Evolutionary conservation across 768 basidiomycete genomes (phyloP), one percentile per base, ranked within the genome.

Genomic region (Suillus lakei): DNA sequence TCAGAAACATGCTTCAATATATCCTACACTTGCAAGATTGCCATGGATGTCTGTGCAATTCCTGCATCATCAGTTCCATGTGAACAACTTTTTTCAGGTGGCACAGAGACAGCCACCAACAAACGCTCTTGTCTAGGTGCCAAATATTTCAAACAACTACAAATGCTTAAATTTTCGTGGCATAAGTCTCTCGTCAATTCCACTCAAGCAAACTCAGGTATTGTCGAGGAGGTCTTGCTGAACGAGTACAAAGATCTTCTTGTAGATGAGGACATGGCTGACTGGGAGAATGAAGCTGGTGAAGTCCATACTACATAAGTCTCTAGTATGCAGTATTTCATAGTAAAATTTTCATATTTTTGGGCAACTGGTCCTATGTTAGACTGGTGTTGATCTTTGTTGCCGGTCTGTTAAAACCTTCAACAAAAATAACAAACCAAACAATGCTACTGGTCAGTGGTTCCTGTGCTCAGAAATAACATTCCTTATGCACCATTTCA

Each of bases 81-180:
- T 34, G 67, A 71, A 41, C 36, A 1, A 65, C 60, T 71, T 4
- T 71, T 71, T 43, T 71, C 68, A 6, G 60, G 39, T 1, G 54
- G 63, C 9, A 60, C 54, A 18, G 58, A 66, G 32, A 44, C 58
- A 18, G 43, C 64, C 8, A 60, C 41, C 0, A 30, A 65, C 36
- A 38, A 38, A 38, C 10, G 36, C 36, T 32, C 68, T 1, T 15
- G 23, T 1, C 50, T 70, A 1, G 64, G 62, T 1, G n/a, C 70
- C 10, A 41, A 50, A 5, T 7, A 36, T 2, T 67, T 69, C 21
- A 62, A 69, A 44, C 61, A 60, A 26, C 23, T 71, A 5, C 60
- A 66, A 39, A n/a, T 61, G 2, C 48, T 67, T 18, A 63, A 68
- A 28, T 70, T 48, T 39, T 26, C 59, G 10, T 70, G 65, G 67